Base-by-base conservation (phyloP, 2,329 filamentous ascomycete species). In the Neonectria sp. region DNA sequence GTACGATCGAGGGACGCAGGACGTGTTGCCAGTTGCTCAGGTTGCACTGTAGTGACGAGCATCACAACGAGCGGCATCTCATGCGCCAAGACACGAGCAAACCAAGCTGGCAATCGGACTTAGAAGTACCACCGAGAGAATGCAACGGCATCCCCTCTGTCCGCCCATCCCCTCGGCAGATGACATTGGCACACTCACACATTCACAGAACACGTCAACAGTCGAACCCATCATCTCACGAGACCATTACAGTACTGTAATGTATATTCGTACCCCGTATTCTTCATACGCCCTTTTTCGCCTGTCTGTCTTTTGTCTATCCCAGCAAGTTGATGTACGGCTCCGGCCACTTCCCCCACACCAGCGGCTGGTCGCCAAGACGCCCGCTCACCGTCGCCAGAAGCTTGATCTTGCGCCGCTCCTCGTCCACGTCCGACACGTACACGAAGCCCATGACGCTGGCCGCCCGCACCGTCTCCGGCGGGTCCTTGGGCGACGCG, bases 381-480 rank as follows among this genome's bases (percentile, higher is more conserved):
- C 93, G 88, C 3, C 95, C 95, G 59, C 93, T 93, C 68, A 97
- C 90, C 2, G 96, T 96, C 21, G 93, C 91, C 65, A 99, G 83
- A 24, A 98, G 85, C 76, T 93, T 92, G 35, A 98, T 86, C 79
- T 93, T 93, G 72, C 90, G 90, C 79, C 93, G 93, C 73, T 92
- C 91, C 77, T 94, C 93, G 76, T 99, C 95, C 4, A 98, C 94
- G 68, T 97, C 94, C 1, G 94, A 92, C 17, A 98, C 93, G 76
- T 97, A 98, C 33, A 98, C 88, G 77, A 97, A 99, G 0, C 96
- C 96, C 88, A 97, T 92, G 33, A 98, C 91, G 63, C 92, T 92
- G 8, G 95, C 91, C 73, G 95, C 92, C 13, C 94, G 89, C 51
- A 98, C 91, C 1, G 89, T 88, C 55, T 93, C 90, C 7, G 92